These are phyloP conservation scores for Kwoniella dendrophila DNA, from an alignment of 768 basidiomycete species.

Conservation along the genomic window DNA sequence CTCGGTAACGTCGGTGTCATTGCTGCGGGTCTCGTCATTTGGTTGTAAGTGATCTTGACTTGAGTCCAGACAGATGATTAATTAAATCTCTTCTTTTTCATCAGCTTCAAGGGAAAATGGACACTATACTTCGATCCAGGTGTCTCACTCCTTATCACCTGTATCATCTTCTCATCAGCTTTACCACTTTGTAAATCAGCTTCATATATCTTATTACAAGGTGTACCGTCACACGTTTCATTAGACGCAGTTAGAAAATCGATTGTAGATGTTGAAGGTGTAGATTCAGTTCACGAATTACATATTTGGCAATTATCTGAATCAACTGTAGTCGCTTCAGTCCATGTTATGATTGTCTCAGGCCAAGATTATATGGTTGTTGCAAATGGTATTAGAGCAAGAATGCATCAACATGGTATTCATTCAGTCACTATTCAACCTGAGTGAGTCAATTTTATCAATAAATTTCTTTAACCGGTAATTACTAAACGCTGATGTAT, in stretches of 20 bases:
- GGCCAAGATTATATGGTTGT: conserved; percentile 88
- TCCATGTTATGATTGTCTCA: conserved; percentile 84
- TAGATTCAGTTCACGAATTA: conserved; percentile 77
- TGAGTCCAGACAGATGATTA: neutral
- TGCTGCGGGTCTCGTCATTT: conserved; percentile 89
- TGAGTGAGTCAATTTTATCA: conserved; percentile 59
- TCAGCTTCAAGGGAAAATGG: conserved; percentile 69
- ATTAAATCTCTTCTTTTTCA: neutral
- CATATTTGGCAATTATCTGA: conserved; percentile 99
- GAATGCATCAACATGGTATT: conserved; percentile 85
- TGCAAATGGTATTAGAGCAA: conserved; percentile 77
- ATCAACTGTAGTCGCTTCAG: conserved; percentile 89
- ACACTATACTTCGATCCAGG: conserved; percentile 91
- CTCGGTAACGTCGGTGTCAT: conserved; percentile 98
- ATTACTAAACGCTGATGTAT: too few species aligned
- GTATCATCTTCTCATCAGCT: conserved; percentile 95
- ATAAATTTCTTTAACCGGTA: neutral
- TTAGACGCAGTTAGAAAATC: conserved; percentile 83
- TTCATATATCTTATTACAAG: conserved; percentile 92
- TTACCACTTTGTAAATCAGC: conserved; percentile 82
- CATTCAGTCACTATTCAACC: conserved; percentile 95
- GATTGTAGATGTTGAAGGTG: conserved; percentile 80
- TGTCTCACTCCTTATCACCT: conserved; percentile 89
- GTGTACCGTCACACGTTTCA: conserved; percentile 84
- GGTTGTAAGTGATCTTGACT: conserved; percentile 61